Base-by-base conservation (phyloP, 129 eudicot species). In the Pittosporum tobira region DNA sequence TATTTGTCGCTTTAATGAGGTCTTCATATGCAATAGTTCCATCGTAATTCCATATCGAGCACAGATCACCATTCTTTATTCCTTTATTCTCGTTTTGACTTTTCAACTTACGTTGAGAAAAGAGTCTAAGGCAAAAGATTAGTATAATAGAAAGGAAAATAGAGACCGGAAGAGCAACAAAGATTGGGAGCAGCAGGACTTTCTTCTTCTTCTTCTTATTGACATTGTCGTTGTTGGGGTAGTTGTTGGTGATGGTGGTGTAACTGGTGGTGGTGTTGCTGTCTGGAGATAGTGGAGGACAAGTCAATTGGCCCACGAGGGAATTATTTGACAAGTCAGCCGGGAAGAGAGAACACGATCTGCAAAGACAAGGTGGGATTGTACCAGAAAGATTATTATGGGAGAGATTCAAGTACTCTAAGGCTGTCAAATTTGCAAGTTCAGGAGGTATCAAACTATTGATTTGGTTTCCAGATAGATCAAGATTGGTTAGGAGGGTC, bases 1-100 rank as follows among this genome's bases (percentile, higher is more conserved):
- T 40, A 34, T 31, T 57, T 34, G 62, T 57, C 18, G 62, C 24
- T 36, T 20, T 57, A 1, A 57, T 31, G 37, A 57, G 6, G 27
- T 57, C 62, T 34, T 57, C 46, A 19, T 36, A 57, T 16, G 45
- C 62, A 25, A 57, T 22, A 4, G 15, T 36, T 8, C 62, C 62
- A 10, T 57, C 62, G 8, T 31, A 57, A 34, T 57, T 34, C 62
- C 62, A 57, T 36, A 57, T 30, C 14, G 62, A 57, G 46, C 13
- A 36, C 2, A 57, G 2, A 20, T 57, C 44, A 4, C 46, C 62
- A 31, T 36, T 34, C 47, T 19, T 55, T 9, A 22, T 57, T 25
- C 2, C 38, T 44, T 44, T 16, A 16, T 44, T 34, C 21, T 15
- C 43, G 13, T 10, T 54, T 54, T 54, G 2, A 4, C 18, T 15